Evolutionary conservation across 2,329 filamentous ascomycete species (phyloP).

Genomic region (Salinomyces thailandicus): DNA sequence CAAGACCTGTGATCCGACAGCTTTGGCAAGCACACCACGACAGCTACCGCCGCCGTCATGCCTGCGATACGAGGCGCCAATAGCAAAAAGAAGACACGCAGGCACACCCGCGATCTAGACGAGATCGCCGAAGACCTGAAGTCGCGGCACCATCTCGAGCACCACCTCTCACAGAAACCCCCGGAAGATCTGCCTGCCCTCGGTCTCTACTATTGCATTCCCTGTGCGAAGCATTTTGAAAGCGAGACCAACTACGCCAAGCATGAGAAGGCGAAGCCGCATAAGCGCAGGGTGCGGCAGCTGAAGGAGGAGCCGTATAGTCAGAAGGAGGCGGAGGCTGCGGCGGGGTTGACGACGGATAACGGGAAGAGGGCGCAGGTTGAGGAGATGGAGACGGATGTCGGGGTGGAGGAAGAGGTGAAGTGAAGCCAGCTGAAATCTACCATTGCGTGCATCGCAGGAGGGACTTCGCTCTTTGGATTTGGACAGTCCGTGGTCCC

Average conservation of each 20-base stretch:
- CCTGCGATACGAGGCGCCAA: conserved; percentile 14
- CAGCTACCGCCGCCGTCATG: not conserved
- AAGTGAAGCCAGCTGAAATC: not conserved
- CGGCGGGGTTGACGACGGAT: conserved; percentile 59
- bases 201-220: conserved; percentile 75
- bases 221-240: conserved; percentile 96
- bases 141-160: conserved; percentile 66
- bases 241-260: conserved; percentile 62
- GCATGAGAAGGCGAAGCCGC: conserved; percentile 80
- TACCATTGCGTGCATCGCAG: too few relatives aligned
- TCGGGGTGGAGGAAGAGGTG: conserved; percentile 10
- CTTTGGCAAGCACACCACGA: not conserved
- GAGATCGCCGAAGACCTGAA: conserved; percentile 77
- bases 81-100: conserved; percentile 40
- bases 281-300: conserved; percentile 82
- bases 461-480: not conserved
- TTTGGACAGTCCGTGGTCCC: not conserved
- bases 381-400: conserved; percentile 16
- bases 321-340: conserved; percentile 76
- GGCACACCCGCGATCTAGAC: conserved; percentile 67
- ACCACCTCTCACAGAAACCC: conserved; percentile 68
- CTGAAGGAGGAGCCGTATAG: conserved; percentile 77
- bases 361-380: conserved; percentile 41
- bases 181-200: conserved; percentile 80
- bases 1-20: not conserved